Evolutionary conservation across 208 protist species (phyloP).

Genomic region (Acanthamoeba rhysodes): DNA sequence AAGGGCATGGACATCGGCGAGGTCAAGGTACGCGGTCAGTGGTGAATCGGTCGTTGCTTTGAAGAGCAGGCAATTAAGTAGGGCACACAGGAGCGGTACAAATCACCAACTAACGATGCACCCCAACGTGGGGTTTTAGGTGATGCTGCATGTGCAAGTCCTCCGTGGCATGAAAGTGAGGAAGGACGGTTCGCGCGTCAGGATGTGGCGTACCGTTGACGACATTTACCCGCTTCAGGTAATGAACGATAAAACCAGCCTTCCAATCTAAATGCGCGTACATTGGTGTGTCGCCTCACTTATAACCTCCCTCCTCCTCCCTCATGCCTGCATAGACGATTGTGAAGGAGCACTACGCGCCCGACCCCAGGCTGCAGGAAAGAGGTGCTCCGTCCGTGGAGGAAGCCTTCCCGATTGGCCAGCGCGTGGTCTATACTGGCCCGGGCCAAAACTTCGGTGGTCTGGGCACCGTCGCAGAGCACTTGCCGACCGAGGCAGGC

Average conservation of each 20-base stretch:
- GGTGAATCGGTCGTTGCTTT: neutral
- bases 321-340: neutral
- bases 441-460: constrained; percentile 26
- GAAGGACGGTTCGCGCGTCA: constrained; percentile 36
- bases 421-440: constrained; percentile 10
- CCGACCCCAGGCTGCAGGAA: constrained; percentile 67
- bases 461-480: constrained; percentile 24
- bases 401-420: constrained; percentile 68
- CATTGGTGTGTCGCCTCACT: too few species aligned
- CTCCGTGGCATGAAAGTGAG: neutral
- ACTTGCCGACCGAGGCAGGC: neutral
- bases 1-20: constrained; percentile 68
- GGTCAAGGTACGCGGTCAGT: neutral
- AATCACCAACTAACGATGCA: neutral
- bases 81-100: neutral
- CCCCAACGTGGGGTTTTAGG: neutral
- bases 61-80: neutral
- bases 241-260: neutral
- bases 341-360: constrained; percentile 43
- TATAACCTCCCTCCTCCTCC: neutral
- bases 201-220: constrained; percentile 30
- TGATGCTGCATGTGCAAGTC: constrained; percentile 69
- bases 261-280: neutral
- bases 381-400: neutral
- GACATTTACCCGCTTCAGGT: constrained; percentile 67